phyloP scores from a whole-genome alignment of 1,284 basidiomycete genomes.

The Fomitopsis schrenkii region DNA sequence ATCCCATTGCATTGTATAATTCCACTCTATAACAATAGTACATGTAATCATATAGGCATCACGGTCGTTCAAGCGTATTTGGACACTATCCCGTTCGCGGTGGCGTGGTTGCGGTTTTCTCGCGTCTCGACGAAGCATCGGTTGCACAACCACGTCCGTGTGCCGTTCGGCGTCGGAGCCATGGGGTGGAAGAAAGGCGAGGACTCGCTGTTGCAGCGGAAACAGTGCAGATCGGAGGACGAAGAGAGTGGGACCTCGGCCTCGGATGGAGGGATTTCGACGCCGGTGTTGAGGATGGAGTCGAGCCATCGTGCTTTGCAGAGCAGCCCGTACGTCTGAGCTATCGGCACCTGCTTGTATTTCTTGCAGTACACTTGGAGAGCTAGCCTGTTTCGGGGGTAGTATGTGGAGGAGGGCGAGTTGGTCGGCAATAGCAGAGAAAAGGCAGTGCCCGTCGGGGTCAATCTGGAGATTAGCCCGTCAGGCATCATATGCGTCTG shows the following conservation, averaged over 20 bases:
- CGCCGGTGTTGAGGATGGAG: slow-evolving; percentile 41
- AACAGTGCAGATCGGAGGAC: slow-evolving; percentile 28
- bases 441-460: slow-evolving; percentile 95
- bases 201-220: slow-evolving; percentile 33
- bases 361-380: slow-evolving; percentile 80
- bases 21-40: slow-evolving; percentile 29
- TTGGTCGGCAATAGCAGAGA: slow-evolving; percentile 91
- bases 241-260: slow-evolving; percentile 3
- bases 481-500: neutral
- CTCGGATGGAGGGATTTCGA: slow-evolving; percentile 12
- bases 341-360: slow-evolving; percentile 76
- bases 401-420: slow-evolving; percentile 62
- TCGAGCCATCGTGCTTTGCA: slow-evolving; percentile 85
- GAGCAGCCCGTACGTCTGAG: slow-evolving; percentile 75
- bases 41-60: slow-evolving; percentile 30
- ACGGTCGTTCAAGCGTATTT: slow-evolving; percentile 8
- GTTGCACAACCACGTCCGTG: slow-evolving; percentile 48
- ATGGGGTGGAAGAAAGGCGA: slow-evolving; percentile 38
- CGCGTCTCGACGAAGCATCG: slow-evolving; percentile 43
- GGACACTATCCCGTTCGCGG: slow-evolving; percentile 18
- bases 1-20: slow-evolving; percentile 25
- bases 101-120: slow-evolving; percentile 17
- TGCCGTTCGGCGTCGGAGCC: slow-evolving; percentile 9
- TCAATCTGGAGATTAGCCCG: slow-evolving; percentile 57
- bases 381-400: slow-evolving; percentile 56